Percentiles rank a stretch among this genome's conserved stretches.
Conservation (phyloP, 768 basidiomycete genomes). For the Leucocoprinus sp. region DNA sequence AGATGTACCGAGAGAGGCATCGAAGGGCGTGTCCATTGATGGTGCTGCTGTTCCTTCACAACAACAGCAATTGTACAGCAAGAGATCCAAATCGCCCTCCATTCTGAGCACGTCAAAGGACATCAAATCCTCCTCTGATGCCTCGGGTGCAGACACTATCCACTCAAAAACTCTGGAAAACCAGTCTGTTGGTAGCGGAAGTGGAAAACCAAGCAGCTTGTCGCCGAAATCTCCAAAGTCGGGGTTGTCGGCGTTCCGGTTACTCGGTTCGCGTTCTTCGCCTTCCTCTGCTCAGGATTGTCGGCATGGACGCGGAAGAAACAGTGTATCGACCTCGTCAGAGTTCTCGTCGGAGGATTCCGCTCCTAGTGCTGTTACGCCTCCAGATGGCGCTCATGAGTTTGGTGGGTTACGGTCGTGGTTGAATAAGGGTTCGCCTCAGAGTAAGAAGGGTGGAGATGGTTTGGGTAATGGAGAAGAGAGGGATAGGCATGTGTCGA, state of each 20-base stretch:
- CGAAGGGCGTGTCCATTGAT: too few species aligned
- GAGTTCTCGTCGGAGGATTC: slow-evolving; percentile 67
- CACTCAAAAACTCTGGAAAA: slow-evolving; percentile 16
- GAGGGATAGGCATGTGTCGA: slow-evolving; percentile 19
- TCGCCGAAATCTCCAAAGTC: slow-evolving; percentile 24
- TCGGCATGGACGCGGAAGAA: slow-evolving; percentile 28
- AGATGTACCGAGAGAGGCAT: slow-evolving; percentile 20
- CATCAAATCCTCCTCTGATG: too few species aligned
- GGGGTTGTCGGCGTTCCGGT: slow-evolving; percentile 42
- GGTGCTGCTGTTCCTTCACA: neutral
- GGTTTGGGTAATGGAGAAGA: slow-evolving; percentile 17
- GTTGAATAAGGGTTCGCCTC: slow-evolving; percentile 47
- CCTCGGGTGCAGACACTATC: too few species aligned
- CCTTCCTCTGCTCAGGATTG: slow-evolving; percentile 23
- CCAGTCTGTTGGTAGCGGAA: slow-evolving; percentile 18
- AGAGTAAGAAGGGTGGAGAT: slow-evolving; percentile 8
- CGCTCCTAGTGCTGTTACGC: slow-evolving; percentile 42
- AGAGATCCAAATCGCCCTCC: slow-evolving; percentile 9
- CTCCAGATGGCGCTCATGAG: slow-evolving; percentile 22
- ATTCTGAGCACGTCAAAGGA: too few species aligned
- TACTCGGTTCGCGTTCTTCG: slow-evolving; percentile 36
- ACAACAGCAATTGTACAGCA: slow-evolving; percentile 5
- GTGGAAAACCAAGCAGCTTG: slow-evolving; percentile 43
- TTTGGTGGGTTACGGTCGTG: slow-evolving; percentile 27
- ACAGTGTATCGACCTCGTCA: slow-evolving; percentile 52